phyloP scores from a whole-genome alignment of 768 basidiomycete genomes.

The Tylopilus cervinicoccineus region DNA sequence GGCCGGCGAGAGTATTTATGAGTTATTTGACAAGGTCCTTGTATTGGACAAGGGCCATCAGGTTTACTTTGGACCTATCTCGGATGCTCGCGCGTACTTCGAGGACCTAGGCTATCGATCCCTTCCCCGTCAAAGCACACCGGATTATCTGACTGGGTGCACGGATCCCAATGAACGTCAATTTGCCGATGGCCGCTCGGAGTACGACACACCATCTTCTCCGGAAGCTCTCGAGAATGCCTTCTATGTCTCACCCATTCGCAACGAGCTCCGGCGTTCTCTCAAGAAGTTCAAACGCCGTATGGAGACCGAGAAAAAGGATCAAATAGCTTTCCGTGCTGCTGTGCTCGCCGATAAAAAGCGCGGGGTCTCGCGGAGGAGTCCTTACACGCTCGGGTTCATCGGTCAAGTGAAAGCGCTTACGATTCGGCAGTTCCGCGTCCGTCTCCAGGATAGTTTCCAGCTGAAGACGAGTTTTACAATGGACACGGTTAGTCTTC shows the following conservation, averaged over 20 bases:
- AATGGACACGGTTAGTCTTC: conserved; percentile 50
- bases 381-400: conserved; percentile 82
- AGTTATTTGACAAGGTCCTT: conserved; percentile 84
- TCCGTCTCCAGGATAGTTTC: conserved; percentile 71
- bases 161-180: conserved; percentile 86
- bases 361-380: conserved; percentile 69
- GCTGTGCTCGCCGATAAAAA: conserved; percentile 78
- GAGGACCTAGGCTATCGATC: conserved; percentile 67
- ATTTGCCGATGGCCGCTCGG: conserved; percentile 60
- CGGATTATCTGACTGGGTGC: conserved; percentile 82
- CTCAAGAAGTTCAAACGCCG: conserved; percentile 52
- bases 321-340: conserved; percentile 73
- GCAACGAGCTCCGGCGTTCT: conserved; percentile 39
- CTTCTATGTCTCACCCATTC: conserved; percentile 48
- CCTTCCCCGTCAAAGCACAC: conserved; percentile 78
- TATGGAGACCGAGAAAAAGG: conserved; percentile 57
- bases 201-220: conserved; percentile 53
- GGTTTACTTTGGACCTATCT: conserved; percentile 74
- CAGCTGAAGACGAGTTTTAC: conserved; percentile 69
- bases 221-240: conserved; percentile 65
- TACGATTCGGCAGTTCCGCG: conserved; percentile 68
- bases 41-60: conserved; percentile 78
- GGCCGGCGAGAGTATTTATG: conserved; percentile 75
- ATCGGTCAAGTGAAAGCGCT: conserved; percentile 68
- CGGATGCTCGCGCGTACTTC: conserved; percentile 77